A percentile compares a stretch with the other conserved stretches of the same genome.
Conservation (phyloP, 169 alveolate species). For the Plasmodium yoelii region DNA sequence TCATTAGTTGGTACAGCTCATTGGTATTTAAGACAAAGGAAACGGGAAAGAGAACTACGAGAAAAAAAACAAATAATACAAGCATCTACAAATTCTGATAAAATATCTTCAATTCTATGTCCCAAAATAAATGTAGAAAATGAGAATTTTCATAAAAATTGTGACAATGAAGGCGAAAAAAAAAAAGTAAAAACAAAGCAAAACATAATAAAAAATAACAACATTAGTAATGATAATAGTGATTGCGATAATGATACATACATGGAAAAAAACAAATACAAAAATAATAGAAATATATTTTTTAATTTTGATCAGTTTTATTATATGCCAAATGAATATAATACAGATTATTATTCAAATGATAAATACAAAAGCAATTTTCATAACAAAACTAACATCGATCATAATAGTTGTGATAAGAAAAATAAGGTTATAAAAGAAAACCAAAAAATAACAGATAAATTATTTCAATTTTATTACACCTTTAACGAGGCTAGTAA, state of each 20-base stretch:
- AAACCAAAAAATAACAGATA: neutral
- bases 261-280: neutral
- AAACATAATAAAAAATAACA: neutral
- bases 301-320: no score
- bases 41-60: no score
- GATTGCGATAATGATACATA: neutral
- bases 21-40: no score
- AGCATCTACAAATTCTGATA: no score
- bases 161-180: neutral
- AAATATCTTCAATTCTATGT: no score
- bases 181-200: neutral
- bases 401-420: no score
- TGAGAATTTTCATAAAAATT: neutral
- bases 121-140: neutral
- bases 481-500: constrained; percentile 14
- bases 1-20: no score
- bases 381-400: no score
- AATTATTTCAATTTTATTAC: neutral
- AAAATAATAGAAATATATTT: neutral
- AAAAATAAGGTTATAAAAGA: no score
- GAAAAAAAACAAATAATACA: no score
- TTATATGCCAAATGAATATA: neutral
- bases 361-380: no score
- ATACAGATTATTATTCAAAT: neutral
- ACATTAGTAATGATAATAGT: no score